Percentiles rank a stretch among this genome's conserved stretches.
These are phyloP conservation scores for Apiotrichum domesticum DNA, from an alignment of 1,284 basidiomycete species.

Conservation along the genomic window DNA sequence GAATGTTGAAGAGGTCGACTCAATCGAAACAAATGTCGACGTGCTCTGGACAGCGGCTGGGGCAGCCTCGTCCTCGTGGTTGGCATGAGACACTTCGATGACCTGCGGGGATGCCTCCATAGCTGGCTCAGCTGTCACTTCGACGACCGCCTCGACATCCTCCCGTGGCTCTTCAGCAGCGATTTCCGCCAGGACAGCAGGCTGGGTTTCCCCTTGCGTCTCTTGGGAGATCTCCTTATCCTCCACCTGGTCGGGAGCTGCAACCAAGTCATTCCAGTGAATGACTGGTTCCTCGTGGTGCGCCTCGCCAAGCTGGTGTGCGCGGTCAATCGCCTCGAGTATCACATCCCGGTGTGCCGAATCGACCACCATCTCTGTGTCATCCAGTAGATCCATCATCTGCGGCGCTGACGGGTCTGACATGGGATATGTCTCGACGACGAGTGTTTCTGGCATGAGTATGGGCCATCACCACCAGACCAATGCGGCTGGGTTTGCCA, in stretches of 20 bases:
- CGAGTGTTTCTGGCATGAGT: constrained; percentile 11
- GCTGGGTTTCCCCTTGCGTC: background rate
- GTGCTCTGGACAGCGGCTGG: too few species aligned
- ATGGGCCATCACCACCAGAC: background rate
- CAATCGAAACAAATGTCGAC: too few species aligned
- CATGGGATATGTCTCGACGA: constrained; percentile 21
- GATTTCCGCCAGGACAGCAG: background rate
- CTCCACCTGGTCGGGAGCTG: background rate
- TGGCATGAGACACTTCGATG: too few species aligned
- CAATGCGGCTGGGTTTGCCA: background rate
- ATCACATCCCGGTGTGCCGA: background rate
- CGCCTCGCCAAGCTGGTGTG: background rate
- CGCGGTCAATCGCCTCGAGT: background rate
- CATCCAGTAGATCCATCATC: constrained; percentile 28
- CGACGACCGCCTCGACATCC: too few species aligned
- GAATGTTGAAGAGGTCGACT: too few species aligned
- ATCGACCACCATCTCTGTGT: constrained; percentile 22
- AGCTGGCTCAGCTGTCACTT: too few species aligned
- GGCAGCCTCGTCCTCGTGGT: too few species aligned
- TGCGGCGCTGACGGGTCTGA: constrained; percentile 35
- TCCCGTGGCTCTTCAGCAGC: too few species aligned
- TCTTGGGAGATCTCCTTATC: background rate
- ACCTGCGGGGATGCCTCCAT: too few species aligned
- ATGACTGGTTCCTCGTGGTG: background rate
- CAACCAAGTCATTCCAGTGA: background rate